These are phyloP conservation scores for Phytophthora agathidicida DNA, from an alignment of 352 stramenopile species.

Conservation along the genomic window DNA sequence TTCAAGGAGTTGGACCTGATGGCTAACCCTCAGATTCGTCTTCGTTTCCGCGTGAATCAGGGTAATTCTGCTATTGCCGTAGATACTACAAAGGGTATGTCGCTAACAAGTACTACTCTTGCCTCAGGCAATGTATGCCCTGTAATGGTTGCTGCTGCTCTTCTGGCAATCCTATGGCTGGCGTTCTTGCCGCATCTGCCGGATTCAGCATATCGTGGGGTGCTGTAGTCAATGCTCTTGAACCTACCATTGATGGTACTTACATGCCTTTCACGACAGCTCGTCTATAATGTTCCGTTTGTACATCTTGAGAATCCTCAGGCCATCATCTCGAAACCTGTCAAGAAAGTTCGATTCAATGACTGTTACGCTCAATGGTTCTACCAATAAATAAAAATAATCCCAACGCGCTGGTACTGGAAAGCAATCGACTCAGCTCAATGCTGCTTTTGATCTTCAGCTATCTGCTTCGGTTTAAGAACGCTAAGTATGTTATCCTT, in stretches of 20 bases:
- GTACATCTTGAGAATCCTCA: constrained; percentile 5
- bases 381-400: too few relatives aligned
- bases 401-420: constrained; percentile 1
- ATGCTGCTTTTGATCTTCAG: constrained; percentile 1
- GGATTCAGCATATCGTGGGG: not conserved
- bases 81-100: not conserved
- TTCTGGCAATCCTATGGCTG: not conserved
- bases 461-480: constrained; percentile 2
- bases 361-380: constrained; percentile 14
- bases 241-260: not conserved
- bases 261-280: constrained; percentile 1
- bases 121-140: not conserved
- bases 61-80: not conserved
- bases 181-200: not conserved
- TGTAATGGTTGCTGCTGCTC: not conserved
- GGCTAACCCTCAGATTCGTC: constrained; percentile 5
- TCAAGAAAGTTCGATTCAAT: constrained; percentile 6
- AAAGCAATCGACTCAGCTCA: not conserved
- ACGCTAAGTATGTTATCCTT: not conserved
- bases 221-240: constrained; percentile 1
- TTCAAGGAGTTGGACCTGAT: constrained; percentile 7
- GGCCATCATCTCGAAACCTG: constrained; percentile 1
- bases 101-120: constrained; percentile 3
- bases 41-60: constrained; percentile 10
- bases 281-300: constrained; percentile 3